Conservation (phyloP, 495 filamentous ascomycete genomes). For the Daldinia concentrica region DNA sequence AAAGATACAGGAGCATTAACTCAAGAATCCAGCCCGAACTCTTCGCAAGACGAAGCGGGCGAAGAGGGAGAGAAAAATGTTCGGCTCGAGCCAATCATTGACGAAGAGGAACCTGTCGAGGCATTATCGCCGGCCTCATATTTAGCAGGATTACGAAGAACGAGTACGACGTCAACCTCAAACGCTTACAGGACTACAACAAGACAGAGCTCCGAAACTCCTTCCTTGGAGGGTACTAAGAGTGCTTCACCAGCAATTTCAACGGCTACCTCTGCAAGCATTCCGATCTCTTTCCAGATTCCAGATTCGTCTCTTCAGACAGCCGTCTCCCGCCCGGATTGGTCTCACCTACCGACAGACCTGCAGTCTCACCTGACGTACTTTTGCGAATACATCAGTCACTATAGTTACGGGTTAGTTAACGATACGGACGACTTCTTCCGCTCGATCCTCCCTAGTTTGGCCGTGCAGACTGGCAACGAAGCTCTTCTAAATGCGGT, state of each 20-base stretch:
- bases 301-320: constrained; percentile 41
- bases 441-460: constrained; percentile 70
- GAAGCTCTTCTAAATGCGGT: constrained; percentile 89
- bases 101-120: constrained; percentile 65
- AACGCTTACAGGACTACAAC: constrained; percentile 45
- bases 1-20: constrained; percentile 60
- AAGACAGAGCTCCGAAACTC: constrained; percentile 61
- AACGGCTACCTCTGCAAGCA: constrained; percentile 48
- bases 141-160: constrained; percentile 52
- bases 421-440: constrained; percentile 75
- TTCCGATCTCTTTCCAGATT: constrained; percentile 45
- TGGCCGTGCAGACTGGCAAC: constrained; percentile 70
- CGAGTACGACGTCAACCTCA: constrained; percentile 55
- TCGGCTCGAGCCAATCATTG: constrained; percentile 69
- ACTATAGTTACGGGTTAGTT: constrained; percentile 83
- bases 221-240: constrained; percentile 59
- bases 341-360: constrained; percentile 69
- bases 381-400: constrained; percentile 75
- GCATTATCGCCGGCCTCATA: constrained; percentile 47
- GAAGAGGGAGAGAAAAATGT: constrained; percentile 61
- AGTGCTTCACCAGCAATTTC: constrained; percentile 61
- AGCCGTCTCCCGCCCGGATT: constrained; percentile 46
- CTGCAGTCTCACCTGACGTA: constrained; percentile 82
- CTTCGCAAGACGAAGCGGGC: constrained; percentile 63
- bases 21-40: constrained; percentile 60